Evolutionary conservation across 208 protist genomes (phyloP).

Genomic region (Angomonas ambiguus): DNA sequence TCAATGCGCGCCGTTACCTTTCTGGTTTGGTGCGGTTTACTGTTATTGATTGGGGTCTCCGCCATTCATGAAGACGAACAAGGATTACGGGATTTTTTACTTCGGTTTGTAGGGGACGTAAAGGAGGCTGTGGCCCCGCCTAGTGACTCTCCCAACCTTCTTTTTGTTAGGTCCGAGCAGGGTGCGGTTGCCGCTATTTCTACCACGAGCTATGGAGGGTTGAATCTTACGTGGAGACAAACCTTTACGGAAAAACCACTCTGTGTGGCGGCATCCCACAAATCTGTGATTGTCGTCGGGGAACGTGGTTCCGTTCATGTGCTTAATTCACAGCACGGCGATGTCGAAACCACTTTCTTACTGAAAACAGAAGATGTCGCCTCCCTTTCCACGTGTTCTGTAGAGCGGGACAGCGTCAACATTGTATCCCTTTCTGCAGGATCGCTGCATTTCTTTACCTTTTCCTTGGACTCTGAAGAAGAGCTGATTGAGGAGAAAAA

Average conservation of each 20-base stretch:
- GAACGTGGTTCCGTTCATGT: constrained; percentile 35
- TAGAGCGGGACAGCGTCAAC: constrained; percentile 19
- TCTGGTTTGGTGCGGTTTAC: constrained; percentile 3
- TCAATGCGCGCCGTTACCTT: no score
- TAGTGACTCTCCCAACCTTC: constrained; percentile 16
- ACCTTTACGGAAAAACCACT: constrained; percentile 38
- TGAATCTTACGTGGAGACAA: constrained; percentile 59
- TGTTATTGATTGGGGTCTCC: constrained; percentile 11
- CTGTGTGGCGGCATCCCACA: constrained; percentile 36
- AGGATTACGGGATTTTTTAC: constrained; percentile 75
- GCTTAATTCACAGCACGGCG: constrained; percentile 43
- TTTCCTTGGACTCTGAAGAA: constrained; percentile 30
- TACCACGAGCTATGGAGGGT: constrained; percentile 16
- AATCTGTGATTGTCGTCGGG: constrained; percentile 42
- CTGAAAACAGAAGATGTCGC: constrained; percentile 6
- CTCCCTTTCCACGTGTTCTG: constrained; percentile 26
- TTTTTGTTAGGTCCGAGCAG: constrained; percentile 60
- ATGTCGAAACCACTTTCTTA: constrained; percentile 49
- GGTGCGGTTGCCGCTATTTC: constrained; percentile 67
- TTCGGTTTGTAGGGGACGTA: constrained; percentile 72
- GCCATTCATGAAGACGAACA: constrained; percentile 87
- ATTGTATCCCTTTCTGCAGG: constrained; percentile 26
- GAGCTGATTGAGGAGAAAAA: constrained; percentile 20
- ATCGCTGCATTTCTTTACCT: constrained; percentile 29
- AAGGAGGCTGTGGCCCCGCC: constrained; percentile 48